phyloP scores from a whole-genome alignment of 805 yeast species.

The Metschnikowia corniflorae region DNA sequence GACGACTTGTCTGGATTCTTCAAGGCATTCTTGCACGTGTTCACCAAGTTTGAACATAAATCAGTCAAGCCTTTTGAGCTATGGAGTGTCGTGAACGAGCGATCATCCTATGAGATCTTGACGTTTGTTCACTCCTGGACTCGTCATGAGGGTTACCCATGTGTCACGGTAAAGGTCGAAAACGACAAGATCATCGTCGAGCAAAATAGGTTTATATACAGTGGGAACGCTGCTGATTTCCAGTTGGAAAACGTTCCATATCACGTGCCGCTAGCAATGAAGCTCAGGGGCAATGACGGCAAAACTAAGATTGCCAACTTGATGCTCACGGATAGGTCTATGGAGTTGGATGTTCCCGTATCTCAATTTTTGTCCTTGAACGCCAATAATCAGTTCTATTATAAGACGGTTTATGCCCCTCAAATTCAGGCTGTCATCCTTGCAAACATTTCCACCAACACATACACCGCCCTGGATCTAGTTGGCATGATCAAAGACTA shows the following conservation, averaged over 20 bases:
- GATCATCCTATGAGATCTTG: slow-evolving; percentile 41
- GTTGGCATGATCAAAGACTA: slow-evolving; percentile 38
- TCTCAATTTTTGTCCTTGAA: slow-evolving; percentile 40
- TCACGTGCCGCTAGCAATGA: slow-evolving; percentile 56
- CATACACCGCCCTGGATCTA: slow-evolving; percentile 30
- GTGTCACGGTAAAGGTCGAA: slow-evolving; percentile 36
- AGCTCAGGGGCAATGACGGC: slow-evolving; percentile 28
- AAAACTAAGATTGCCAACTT: slow-evolving; percentile 29
- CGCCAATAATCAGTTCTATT: slow-evolving; percentile 44
- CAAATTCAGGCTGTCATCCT: slow-evolving; percentile 15
- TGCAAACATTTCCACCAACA: slow-evolving; percentile 21
- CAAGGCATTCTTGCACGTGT: slow-evolving; percentile 35
- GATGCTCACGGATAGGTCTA: slow-evolving; percentile 42
- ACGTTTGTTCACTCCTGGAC: slow-evolving; percentile 59
- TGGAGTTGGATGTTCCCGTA: slow-evolving; percentile 27
- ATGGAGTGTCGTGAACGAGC: slow-evolving; percentile 44
- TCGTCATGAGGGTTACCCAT: slow-evolving; percentile 57
- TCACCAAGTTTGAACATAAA: slow-evolving; percentile 31
- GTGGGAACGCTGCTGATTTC: slow-evolving; percentile 21
- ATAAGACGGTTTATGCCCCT: slow-evolving; percentile 45
- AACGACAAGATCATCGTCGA: slow-evolving; percentile 27
- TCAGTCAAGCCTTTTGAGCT: slow-evolving; percentile 48
- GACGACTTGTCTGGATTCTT: slow-evolving; percentile 28
- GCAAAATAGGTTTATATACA: slow-evolving; percentile 37
- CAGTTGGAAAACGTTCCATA: slow-evolving; percentile 54